Base-by-base conservation (phyloP, 192 early-diverging fungal species). In the Dimargaris cristalligena region DNA sequence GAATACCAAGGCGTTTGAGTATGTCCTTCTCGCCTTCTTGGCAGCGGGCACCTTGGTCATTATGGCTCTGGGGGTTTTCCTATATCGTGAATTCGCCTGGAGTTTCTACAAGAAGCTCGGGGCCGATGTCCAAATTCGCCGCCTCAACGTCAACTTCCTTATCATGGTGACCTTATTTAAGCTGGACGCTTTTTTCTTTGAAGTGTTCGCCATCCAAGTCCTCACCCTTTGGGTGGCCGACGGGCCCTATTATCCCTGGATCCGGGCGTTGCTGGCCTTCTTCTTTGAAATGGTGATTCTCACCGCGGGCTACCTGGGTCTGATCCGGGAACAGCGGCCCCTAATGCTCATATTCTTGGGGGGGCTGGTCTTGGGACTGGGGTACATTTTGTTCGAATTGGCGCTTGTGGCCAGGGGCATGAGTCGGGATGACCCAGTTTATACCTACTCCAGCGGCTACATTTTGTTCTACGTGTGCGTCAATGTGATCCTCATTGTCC, bases 1-100 rank as follows among this genome's bases (percentile, higher is more conserved):
- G 8, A 41, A 41, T 41, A 41, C 38, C 8, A 6, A 10, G 8
- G 16, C 38, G 6, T 41, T 10, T 16, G 38, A 41, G 38, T 41
- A 10, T 16, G 38, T 41, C 8, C 38, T 41, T 41, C 8, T 34
- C 6, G 54, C 31, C 4, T 1, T 56, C 2, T 1, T 22, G 1
- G 3, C 31, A 1, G 1, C 34, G 1, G 1, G 34, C 1, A 56
- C 28, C 13, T 2, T 56, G 2, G 30, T 22, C 3, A n/a, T 56
- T 1, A 1, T 56, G 4, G 16, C 29, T 2, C 2, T 32, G 4
- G 32, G 18, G 2, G 13, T 26, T 33, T 33, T 75, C 30, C 65
- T 78, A 49, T 89, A 88, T 64, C 78, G 81, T 64, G 80, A 86
- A 67, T 87, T 88, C 69, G 84, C 87, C 28, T 89, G 87, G 86